Evolutionary conservation across 345 rosid genomes (phyloP).

Genomic region (Viola odorata): DNA sequence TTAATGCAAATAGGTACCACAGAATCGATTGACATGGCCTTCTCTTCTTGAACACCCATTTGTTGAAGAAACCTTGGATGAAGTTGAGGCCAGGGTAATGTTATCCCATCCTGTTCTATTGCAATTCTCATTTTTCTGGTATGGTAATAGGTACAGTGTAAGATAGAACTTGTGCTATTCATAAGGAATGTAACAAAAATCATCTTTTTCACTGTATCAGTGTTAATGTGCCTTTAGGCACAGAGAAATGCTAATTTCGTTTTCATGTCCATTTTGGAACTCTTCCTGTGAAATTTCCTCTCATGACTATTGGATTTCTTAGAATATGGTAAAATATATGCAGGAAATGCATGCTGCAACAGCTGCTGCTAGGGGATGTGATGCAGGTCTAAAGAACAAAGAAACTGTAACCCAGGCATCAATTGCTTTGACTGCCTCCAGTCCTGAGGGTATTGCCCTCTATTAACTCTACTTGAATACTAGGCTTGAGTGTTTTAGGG

Average conservation of each 20-base stretch:
- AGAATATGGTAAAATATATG: constrained; percentile 18
- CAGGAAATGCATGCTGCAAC: constrained; percentile 48
- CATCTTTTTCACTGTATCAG: too few relatives aligned
- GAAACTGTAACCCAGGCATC: constrained; percentile 38
- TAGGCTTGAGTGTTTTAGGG: constrained; percentile 5
- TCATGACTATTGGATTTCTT: constrained; percentile 2
- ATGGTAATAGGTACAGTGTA: too few relatives aligned
- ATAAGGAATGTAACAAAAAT: too few relatives aligned
- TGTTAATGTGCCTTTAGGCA: too few relatives aligned
- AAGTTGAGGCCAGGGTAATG: constrained; percentile 65
- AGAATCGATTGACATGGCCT: constrained; percentile 91
- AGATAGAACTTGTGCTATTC: too few relatives aligned
- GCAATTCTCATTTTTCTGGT: background rate
- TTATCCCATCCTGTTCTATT: background rate
- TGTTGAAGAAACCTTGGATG: constrained; percentile 63
- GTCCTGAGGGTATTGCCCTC: constrained; percentile 24
- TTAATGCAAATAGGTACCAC: constrained; percentile 64
- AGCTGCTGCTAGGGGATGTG: constrained; percentile 30
- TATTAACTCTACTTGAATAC: background rate
- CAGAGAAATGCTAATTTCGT: too few relatives aligned
- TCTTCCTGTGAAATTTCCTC: too few relatives aligned
- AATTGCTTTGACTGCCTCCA: constrained; percentile 35
- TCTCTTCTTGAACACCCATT: constrained; percentile 93
- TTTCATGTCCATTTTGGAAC: too few relatives aligned
- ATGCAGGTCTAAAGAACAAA: constrained; percentile 39